phyloP scores from a whole-genome alignment of 306 rosid species.

The Gleditsia sinensis region DNA sequence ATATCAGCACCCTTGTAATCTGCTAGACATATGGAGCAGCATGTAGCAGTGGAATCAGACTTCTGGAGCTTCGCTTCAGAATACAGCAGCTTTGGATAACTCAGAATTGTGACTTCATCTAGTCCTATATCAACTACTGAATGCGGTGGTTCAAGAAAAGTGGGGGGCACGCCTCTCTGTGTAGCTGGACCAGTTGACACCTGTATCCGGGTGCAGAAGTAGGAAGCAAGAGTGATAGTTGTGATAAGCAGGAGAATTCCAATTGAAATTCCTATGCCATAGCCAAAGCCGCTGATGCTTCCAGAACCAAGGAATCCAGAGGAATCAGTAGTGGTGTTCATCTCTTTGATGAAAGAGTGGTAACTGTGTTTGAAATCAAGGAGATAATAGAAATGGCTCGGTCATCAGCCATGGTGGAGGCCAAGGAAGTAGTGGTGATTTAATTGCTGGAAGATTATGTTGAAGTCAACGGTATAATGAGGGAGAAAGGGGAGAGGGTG shows the following conservation, averaged over 20 bases:
- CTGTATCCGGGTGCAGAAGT: constrained; percentile 53
- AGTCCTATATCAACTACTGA: constrained; percentile 51
- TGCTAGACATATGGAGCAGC: constrained; percentile 66
- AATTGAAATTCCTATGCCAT: constrained; percentile 57
- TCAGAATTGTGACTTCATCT: constrained; percentile 47
- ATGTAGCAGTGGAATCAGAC: constrained; percentile 38
- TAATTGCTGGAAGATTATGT: constrained; percentile 12
- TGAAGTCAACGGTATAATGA: constrained; percentile 39
- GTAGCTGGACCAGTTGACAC: background rate
- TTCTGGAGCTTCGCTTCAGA: constrained; percentile 48
- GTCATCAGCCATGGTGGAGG: constrained; percentile 37
- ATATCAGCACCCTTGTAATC: constrained; percentile 56
- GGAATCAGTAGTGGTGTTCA: constrained; percentile 34
- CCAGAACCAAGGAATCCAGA: constrained; percentile 36
- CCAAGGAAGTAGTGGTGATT: too few relatives aligned
- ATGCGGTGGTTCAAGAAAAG: background rate
- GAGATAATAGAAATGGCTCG: constrained; percentile 17
- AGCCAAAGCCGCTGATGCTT: constrained; percentile 51
- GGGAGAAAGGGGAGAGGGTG: background rate
- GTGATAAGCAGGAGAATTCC: constrained; percentile 57
- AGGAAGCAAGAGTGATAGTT: constrained; percentile 54
- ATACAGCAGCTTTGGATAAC: constrained; percentile 55
- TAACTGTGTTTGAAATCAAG: constrained; percentile 5
- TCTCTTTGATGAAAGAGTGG: constrained; percentile 2
- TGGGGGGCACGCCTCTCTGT: background rate